Evolutionary conservation across 1,284 basidiomycete species (phyloP), one percentile per base, ranked within the genome.

Genomic region (Xanthoconium separans): DNA sequence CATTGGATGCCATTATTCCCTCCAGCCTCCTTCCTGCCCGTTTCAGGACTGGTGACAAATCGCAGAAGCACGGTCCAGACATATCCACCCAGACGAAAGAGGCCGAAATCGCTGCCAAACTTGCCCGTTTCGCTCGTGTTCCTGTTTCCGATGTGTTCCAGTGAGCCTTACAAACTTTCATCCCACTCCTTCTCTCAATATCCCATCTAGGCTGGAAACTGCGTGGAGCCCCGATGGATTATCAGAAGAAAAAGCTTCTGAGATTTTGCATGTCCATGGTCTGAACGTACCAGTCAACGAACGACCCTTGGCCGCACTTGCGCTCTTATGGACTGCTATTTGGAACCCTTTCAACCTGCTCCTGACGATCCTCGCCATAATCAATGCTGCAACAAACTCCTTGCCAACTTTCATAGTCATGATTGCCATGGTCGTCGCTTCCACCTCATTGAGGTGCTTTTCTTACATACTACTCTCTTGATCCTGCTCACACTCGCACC

Each of bases 301-400:
- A 44, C 70, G 70, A 27, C 65, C 68, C 40, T 50, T 68, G 47
- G 70, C 69, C 8, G 61, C 65, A 5, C 37, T 68, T 37, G 36
- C 45, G 6, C 45, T 70, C 27, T 50, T 68, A 29, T 68, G 66
- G 66, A 65, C 56, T 30, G 70, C 66, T 13, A 12, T 72, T 22
- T 68, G 65, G 66, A 68, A 68, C 44, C 66, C 66, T 4, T 68
- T 68, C 56, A 68, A 68, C 6, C 49, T 68, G 3, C 64, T 68
- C 24, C 42, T 68, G 51, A 70, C 67, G 8, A 51, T 68, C 45
- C 70, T 68, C 9, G 66, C 66, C 1, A 1, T 70, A 3, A 45
- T 68, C 45, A 68, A 69, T 37, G 55, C 65, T 16, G 67, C 68
- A 22, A 68, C 70, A 12, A 11, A 67, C 45, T 70, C 70, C 13